Conservation (phyloP, 805 yeast species). For the Wickerhamomyces subpelliculosus region DNA sequence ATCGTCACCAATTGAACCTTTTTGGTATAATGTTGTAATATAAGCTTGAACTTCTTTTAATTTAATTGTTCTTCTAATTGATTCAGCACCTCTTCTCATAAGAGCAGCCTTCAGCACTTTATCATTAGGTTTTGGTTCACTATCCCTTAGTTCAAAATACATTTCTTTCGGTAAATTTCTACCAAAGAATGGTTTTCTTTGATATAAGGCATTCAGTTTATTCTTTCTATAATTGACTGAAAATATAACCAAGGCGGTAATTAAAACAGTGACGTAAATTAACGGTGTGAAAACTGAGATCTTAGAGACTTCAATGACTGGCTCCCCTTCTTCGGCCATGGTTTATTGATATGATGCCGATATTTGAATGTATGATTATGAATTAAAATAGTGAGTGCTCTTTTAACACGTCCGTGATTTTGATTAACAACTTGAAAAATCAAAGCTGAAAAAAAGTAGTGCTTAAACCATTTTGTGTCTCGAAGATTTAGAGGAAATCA, state of each 20-base stretch:
- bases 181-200: constrained; percentile 67
- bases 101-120: constrained; percentile 68
- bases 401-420: not conserved
- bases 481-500: too few species aligned
- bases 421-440: too few species aligned
- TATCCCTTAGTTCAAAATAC: constrained; percentile 50
- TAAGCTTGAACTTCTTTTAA: constrained; percentile 72
- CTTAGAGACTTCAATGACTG: constrained; percentile 7
- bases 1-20: constrained; percentile 89
- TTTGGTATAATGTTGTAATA: constrained; percentile 67
- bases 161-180: constrained; percentile 60
- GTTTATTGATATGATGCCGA: not conserved
- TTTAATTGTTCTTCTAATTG: constrained; percentile 75
- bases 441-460: too few species aligned
- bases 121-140: constrained; percentile 59
- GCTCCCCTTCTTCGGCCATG: constrained; percentile 7
- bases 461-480: too few species aligned
- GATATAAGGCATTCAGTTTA: constrained; percentile 39
- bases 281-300: constrained; percentile 66
- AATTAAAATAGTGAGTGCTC: not conserved
- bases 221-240: constrained; percentile 63
- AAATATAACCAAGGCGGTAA: constrained; percentile 61
- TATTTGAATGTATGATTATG: not conserved
- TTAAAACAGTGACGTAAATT: constrained; percentile 61
- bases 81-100: constrained; percentile 75